A percentile compares a stretch with the other conserved stretches of the same genome.
Evolutionary conservation across 768 basidiomycete genomes (phyloP).

Genomic region (Strobilomyces confusus): DNA sequence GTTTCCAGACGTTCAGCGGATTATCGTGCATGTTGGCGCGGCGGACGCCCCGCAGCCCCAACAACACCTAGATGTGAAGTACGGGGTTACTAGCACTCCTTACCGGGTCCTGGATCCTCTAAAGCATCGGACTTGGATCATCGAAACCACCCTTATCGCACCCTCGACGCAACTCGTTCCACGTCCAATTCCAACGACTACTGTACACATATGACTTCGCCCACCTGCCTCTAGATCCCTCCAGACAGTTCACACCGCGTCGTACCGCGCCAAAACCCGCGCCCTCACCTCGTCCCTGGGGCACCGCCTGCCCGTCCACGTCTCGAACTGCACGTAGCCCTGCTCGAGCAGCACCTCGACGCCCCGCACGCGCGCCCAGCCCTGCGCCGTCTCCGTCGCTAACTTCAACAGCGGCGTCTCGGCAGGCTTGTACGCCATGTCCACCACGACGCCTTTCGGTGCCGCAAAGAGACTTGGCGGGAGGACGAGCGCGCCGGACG

Average conservation of each 20-base stretch:
- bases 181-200: too few species aligned
- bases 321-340: constrained; percentile 78
- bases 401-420: constrained; percentile 75
- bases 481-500: constrained; percentile 41
- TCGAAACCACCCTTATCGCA: too few species aligned
- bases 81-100: too few species aligned
- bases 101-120: too few species aligned
- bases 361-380: constrained; percentile 75
- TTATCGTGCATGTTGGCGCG: too few species aligned
- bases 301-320: constrained; percentile 71
- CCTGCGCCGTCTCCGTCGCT: constrained; percentile 45
- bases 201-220: too few species aligned
- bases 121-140: too few species aligned
- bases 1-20: too few species aligned
- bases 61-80: too few species aligned
- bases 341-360: constrained; percentile 86
- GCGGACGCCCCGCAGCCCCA: too few species aligned
- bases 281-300: constrained; percentile 46
- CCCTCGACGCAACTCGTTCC: too few species aligned
- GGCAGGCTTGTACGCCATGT: constrained; percentile 92
- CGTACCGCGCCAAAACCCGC: constrained; percentile 47
- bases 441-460: constrained; percentile 74
- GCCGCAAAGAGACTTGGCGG: constrained; percentile 53
- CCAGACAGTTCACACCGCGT: neutral
- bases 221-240: too few species aligned